Evolutionary conservation across 257 asterid species (phyloP).

Genomic region (Craterostigma plantagineum): DNA sequence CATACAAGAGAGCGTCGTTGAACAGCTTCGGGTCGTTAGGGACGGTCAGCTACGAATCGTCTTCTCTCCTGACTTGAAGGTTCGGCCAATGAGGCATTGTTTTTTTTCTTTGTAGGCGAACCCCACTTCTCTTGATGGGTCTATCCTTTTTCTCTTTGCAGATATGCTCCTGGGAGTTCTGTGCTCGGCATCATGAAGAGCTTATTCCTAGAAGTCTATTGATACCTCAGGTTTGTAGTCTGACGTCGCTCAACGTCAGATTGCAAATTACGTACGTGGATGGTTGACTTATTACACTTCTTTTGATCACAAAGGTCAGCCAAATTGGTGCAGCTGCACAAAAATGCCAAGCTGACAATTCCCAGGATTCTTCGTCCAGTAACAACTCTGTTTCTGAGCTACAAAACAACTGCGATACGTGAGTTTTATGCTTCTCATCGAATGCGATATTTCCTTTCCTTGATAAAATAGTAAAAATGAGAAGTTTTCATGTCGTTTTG

Average conservation of each 20-base stretch:
- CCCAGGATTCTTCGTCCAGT: slow-evolving; percentile 50
- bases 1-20: slow-evolving; percentile 91
- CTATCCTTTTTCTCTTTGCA: slow-evolving; percentile 13
- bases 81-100: slow-evolving; percentile 10
- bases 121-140: slow-evolving; percentile 2
- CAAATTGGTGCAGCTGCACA: slow-evolving; percentile 97
- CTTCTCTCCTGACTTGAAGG: slow-evolving; percentile 93
- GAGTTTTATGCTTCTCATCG: slow-evolving; percentile 17
- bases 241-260: not conserved
- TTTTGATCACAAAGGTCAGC: slow-evolving; percentile 72
- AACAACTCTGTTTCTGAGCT: slow-evolving; percentile 51
- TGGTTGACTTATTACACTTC: no score
- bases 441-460: not conserved
- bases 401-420: slow-evolving; percentile 88
- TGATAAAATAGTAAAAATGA: not conserved
- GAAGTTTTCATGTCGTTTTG: no score
- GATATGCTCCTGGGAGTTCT: slow-evolving; percentile 98
- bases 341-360: slow-evolving; percentile 74
- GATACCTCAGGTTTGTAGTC: slow-evolving; percentile 66
- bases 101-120: slow-evolving; percentile 7
- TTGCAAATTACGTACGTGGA: no score
- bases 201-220: slow-evolving; percentile 83
- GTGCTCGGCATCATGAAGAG: slow-evolving; percentile 97
- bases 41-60: slow-evolving; percentile 96
- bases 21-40: slow-evolving; percentile 97